Evolutionary conservation across 306 rosid species (phyloP).

Genomic region (Cicer cuneatum): DNA sequence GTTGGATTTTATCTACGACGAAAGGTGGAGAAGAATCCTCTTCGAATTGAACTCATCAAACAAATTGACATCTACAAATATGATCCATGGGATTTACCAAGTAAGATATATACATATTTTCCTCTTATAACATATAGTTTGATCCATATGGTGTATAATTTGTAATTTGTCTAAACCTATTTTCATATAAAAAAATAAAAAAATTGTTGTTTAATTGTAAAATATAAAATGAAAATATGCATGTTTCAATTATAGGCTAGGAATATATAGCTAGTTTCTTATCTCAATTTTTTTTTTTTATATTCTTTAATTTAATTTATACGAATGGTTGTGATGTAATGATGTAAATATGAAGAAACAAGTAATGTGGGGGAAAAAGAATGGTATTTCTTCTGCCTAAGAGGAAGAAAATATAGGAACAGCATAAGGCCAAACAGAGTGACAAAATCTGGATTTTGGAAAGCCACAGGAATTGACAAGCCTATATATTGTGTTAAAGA

Average conservation of each 20-base stretch:
- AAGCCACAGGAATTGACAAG: constrained; percentile 87
- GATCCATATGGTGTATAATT: too few species aligned
- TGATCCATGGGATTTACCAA: constrained; percentile 99
- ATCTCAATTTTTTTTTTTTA: background rate
- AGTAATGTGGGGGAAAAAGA: constrained; percentile 62
- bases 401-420: constrained; percentile 88
- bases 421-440: constrained; percentile 84
- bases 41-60: constrained; percentile 76
- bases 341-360: constrained; percentile 51
- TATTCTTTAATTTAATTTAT: background rate
- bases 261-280: background rate
- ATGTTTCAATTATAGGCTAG: constrained; percentile 6
- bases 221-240: too few species aligned
- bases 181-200: too few species aligned
- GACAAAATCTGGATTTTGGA: constrained; percentile 82
- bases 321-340: background rate
- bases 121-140: background rate
- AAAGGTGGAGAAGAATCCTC: constrained; percentile 76
- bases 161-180: too few species aligned
- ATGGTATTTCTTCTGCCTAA: constrained; percentile 74
- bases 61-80: constrained; percentile 89
- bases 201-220: background rate
- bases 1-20: constrained; percentile 77
- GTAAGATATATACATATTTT: constrained; percentile 50
- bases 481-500: constrained; percentile 57